Evolutionary conservation across 83 land plant species (phyloP), one percentile per base, ranked within the genome.

Genomic region (Picea abies): DNA sequence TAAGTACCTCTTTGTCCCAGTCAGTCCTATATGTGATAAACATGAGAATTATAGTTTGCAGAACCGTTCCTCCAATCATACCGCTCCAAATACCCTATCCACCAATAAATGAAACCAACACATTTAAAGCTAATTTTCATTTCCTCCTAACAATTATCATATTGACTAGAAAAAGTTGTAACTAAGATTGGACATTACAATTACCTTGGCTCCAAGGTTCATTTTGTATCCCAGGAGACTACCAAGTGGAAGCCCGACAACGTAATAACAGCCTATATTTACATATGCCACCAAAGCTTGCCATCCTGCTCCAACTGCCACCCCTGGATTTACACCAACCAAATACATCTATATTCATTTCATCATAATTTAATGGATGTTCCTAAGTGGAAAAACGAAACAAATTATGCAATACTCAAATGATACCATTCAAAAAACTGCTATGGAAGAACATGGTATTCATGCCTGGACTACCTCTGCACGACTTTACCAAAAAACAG

Each of bases 71-170:
- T 15, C 89, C 82, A 52, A 87, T 73, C 89, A 89, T 89, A 8
- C 91, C 91, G 25, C 70, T 29, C 91, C 91, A 89, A 41, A 89
- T 86, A 52, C 91, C 91, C 91, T 89, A 67, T 63, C 52, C 82
- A 52, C 56, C 56, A 52, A 52, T 52, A 52, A 52, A 2, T 11
- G 14, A 2, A 52, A 52, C 56, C 56, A 52, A 1, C 56, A 52
- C 56, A 52, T 11, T 52, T 52, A 52, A 52, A 12, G 56, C 12
- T 52, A 52, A 52, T 52, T 52, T 10, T 11, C 14, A 52, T 44
- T 44, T 44, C 56, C 56, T 52, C 56, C 14, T 52, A 52, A 41
- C 44, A 2, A 52, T 52, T 52, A 52, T 11, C 56, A 52, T 52
- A 10, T 52, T 10, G 56, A 52, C 12, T 52, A 10, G 12, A 3